phyloP scores from a whole-genome alignment of 257 asterid species.

The Paulownia fortunei region DNA sequence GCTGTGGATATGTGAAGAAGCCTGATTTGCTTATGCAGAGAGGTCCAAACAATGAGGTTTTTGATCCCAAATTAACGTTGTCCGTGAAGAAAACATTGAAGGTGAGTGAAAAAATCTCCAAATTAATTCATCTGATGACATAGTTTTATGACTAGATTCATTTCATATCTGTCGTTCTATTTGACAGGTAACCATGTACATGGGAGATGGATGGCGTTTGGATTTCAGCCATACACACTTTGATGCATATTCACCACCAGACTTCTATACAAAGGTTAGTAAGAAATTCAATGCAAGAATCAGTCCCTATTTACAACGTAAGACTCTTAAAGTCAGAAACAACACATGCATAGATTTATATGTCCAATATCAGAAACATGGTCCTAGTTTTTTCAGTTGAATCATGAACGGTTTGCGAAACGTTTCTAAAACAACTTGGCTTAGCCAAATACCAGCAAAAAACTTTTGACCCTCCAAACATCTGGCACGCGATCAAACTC shows the following conservation, averaged over 20 bases:
- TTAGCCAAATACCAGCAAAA: too few relatives aligned
- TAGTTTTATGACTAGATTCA: not conserved
- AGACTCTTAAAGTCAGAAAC: too few relatives aligned
- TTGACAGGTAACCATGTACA: slow-evolving; percentile 66
- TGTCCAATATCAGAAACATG: too few relatives aligned
- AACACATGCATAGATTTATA: too few relatives aligned
- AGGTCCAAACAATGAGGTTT: slow-evolving; percentile 52
- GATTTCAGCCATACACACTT: slow-evolving; percentile 92
- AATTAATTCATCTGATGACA: not conserved
- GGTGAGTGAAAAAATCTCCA: slow-evolving; percentile 36
- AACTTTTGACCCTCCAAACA: too few relatives aligned
- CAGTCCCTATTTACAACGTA: not conserved
- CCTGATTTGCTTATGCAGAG: slow-evolving; percentile 67
- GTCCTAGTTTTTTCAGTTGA: too few relatives aligned
- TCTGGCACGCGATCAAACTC: too few relatives aligned
- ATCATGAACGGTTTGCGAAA: too few relatives aligned
- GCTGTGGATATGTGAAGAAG: slow-evolving; percentile 80
- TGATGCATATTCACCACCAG: slow-evolving; percentile 87
- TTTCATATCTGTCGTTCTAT: not conserved
- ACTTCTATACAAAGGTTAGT: slow-evolving; percentile 80
- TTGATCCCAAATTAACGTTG: slow-evolving; percentile 66
- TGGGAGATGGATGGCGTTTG: slow-evolving; percentile 89
- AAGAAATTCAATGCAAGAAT: not conserved
- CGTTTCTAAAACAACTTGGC: too few relatives aligned
- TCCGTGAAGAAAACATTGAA: slow-evolving; percentile 61